Evolutionary conservation across 805 yeast species (phyloP), one percentile per base, ranked within the genome.

Genomic region (Pichia nakasei): DNA sequence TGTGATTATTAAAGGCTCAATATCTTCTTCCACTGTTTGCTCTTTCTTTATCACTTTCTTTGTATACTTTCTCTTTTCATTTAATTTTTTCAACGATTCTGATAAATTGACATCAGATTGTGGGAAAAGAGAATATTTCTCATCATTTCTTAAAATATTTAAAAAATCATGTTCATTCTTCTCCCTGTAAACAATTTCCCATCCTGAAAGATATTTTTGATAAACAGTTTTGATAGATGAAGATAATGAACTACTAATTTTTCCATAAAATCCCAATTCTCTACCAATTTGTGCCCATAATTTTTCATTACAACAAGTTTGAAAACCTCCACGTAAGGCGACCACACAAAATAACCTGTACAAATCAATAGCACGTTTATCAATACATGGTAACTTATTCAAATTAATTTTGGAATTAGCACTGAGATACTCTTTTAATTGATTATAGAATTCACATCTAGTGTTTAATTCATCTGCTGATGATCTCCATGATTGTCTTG

Each of bases 211-310:
- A 17, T 72, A 63, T 47, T 72, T 70, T 46, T 70, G 68, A 53
- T 80, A 81, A 1, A 83, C 75, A 1, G 76, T 60, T 54, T 81
- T 76, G 48, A 84, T 63, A 1, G 87, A 73, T 15, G 87, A 74
- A 13, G 86, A 78, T 37, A 83, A 59, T 12, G 87, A 80, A 27
- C 85, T 79, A 75, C 81, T 79, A 41, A 80, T 78, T 51, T 78
- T 73, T 2, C 86, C 87, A 27, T 77, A 72, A 57, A 80, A 83
- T 0, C 95, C 94, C 40, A 86, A 63, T 52, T 85, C 95, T 43
- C 88, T 68, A 13, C 91, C 91, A 9, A 86, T 73, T 55, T 83
- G 87, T 1, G 87, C 87, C 96, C 95, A 86, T 38, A 76, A 66
- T 54, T 83, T 82, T 44, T 72, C 73, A 44, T 70, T 60, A 38